phyloP scores from a whole-genome alignment of 768 basidiomycete species.

The Butyriboletus loyo region DNA sequence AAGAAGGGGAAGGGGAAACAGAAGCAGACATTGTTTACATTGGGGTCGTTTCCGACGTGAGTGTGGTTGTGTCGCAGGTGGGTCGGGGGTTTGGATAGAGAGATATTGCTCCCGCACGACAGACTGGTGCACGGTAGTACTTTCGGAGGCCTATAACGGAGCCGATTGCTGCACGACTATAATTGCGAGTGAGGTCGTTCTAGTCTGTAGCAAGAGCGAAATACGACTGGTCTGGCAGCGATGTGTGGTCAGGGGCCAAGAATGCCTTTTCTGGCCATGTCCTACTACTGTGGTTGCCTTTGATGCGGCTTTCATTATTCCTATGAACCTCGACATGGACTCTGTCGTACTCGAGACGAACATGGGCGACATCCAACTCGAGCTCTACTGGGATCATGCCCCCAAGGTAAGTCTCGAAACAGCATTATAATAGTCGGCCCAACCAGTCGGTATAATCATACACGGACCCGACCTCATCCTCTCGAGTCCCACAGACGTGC shows the following conservation, averaged over 20 bases:
- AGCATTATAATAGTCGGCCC: not conserved
- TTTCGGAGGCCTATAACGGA: not conserved
- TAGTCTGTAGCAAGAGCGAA: not conserved
- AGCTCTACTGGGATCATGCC: constrained; percentile 92
- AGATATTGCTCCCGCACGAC: not conserved
- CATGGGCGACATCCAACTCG: constrained; percentile 82
- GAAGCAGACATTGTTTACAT: constrained; percentile 80
- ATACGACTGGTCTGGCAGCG: too few species aligned
- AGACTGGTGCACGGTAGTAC: too few species aligned
- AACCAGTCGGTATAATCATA: not conserved
- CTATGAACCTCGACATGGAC: constrained; percentile 20
- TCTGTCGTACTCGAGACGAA: constrained; percentile 79
- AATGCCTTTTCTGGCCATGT: not conserved
- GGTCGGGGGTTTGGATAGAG: not conserved
- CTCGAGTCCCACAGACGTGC: constrained; percentile 63
- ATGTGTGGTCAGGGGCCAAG: not conserved
- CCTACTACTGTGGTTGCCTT: not conserved
- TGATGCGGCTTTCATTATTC: not conserved
- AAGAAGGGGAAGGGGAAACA: constrained; percentile 81
- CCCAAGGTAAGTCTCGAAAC: constrained; percentile 48
- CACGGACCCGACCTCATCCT: not conserved
- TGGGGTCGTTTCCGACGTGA: constrained; percentile 47
- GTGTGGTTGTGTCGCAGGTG: not conserved
- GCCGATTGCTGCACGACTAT: not conserved
- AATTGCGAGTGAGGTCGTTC: not conserved